phyloP scores from a whole-genome alignment of 202 grass and related monocot genomes.

The Bolboschoenoplectus hybrid region DNA sequence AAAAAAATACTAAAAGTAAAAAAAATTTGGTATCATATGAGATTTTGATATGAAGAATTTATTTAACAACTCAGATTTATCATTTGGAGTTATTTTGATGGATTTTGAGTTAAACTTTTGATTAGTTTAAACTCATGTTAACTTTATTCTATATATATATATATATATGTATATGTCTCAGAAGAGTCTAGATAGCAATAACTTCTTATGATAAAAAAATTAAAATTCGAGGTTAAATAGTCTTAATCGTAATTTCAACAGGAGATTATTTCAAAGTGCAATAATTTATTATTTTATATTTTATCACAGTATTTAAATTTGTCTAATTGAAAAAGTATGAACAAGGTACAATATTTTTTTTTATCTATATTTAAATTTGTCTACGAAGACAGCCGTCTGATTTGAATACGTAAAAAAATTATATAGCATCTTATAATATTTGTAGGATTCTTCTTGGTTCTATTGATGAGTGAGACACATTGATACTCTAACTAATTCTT shows the following conservation, averaged over 20 bases:
- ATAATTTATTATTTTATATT: background rate
- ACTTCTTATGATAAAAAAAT: background rate
- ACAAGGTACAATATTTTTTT: background rate
- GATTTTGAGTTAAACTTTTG: too few species aligned
- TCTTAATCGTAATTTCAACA: background rate
- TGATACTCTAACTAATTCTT: background rate
- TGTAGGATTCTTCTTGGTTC: background rate
- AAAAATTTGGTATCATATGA: too few species aligned
- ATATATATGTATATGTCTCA: too few species aligned
- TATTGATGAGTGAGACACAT: background rate
- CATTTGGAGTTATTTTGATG: too few species aligned
- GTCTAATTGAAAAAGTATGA: background rate
- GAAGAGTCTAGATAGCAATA: background rate
- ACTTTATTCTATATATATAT: too few species aligned
- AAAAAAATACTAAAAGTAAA: too few species aligned
- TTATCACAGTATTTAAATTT: background rate
- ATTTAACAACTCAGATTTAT: too few species aligned
- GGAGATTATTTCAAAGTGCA: background rate
- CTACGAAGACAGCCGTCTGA: background rate
- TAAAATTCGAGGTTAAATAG: background rate
- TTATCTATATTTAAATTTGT: background rate
- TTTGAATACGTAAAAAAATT: background rate
- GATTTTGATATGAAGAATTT: too few species aligned
- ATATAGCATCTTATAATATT: background rate
- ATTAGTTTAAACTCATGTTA: too few species aligned